phyloP scores from a whole-genome alignment of 345 rosid genomes.

The Arabis alpina region DNA sequence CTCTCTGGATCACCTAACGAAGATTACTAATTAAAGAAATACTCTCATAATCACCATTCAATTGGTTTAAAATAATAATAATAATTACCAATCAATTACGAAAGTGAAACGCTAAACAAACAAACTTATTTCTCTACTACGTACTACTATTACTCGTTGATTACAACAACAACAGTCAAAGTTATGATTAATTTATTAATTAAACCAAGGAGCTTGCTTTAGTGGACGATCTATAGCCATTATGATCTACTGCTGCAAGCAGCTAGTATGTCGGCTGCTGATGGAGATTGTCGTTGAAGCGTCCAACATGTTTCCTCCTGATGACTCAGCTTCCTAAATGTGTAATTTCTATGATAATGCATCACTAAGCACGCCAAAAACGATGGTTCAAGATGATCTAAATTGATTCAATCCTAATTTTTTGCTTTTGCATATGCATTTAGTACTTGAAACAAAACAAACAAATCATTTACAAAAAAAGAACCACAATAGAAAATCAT shows the following conservation, averaged over 20 bases:
- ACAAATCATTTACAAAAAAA: neutral
- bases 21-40: too few relatives aligned
- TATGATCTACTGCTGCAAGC: constrained; percentile 68
- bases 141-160: too few relatives aligned
- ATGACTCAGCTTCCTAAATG: constrained; percentile 44
- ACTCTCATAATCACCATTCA: too few relatives aligned
- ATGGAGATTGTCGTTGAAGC: constrained; percentile 63
- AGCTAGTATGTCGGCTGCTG: constrained; percentile 82
- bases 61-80: too few relatives aligned
- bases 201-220: too few relatives aligned
- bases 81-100: too few relatives aligned
- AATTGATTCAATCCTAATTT: neutral
- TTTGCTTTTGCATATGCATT: constrained; percentile 9
- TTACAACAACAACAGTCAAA: too few relatives aligned
- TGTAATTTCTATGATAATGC: neutral
- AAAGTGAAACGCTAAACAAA: too few relatives aligned
- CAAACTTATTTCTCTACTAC: too few relatives aligned
- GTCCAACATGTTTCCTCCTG: constrained; percentile 45
- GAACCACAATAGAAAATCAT: neutral
- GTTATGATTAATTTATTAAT: too few relatives aligned
- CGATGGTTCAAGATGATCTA: neutral
- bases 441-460: constrained; percentile 16
- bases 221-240: neutral
- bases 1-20: too few relatives aligned
- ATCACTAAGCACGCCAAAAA: constrained; percentile 5